Evolutionary conservation across 176 grass and related monocot genomes (phyloP).

Genomic region (Triticum timopheevii): DNA sequence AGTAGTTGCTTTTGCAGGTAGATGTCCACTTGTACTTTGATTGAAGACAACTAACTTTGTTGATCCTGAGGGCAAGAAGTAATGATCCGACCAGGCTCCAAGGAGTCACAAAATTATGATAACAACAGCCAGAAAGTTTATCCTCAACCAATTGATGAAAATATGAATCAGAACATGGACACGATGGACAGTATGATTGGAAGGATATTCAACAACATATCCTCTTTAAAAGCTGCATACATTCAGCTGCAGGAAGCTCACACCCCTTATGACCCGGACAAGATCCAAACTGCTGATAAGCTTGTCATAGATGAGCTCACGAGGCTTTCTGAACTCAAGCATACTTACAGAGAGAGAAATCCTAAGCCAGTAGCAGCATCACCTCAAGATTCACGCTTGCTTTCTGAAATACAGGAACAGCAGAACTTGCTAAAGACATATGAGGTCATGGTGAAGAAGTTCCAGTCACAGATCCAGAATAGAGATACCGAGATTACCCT

Average conservation of each 20-base stretch:
- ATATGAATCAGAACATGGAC: slow-evolving; percentile 62
- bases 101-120: slow-evolving; percentile 76
- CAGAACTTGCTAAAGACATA: slow-evolving; percentile 91
- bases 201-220: slow-evolving; percentile 91
- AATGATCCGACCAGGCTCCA: slow-evolving; percentile 51
- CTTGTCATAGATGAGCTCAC: slow-evolving; percentile 93
- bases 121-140: slow-evolving; percentile 92
- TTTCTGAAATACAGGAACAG: slow-evolving; percentile 93
- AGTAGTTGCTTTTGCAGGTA: slow-evolving; percentile 37
- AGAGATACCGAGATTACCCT: slow-evolving; percentile 76
- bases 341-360: slow-evolving; percentile 87
- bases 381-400: slow-evolving; percentile 79
- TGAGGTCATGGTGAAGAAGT: slow-evolving; percentile 98
- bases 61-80: slow-evolving; percentile 47
- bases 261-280: slow-evolving; percentile 92
- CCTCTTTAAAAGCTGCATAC: slow-evolving; percentile 88
- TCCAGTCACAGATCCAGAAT: slow-evolving; percentile 89
- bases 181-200: slow-evolving; percentile 72
- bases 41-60: slow-evolving; percentile 27
- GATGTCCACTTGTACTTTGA: slow-evolving; percentile 4
- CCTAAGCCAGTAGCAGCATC: slow-evolving; percentile 72
- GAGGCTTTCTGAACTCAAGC: slow-evolving; percentile 93
- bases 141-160: slow-evolving; percentile 92
- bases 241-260: slow-evolving; percentile 95
- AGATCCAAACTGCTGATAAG: slow-evolving; percentile 85